phyloP scores from a whole-genome alignment of 805 yeast genomes.

The Nakazawaea ernobii region DNA sequence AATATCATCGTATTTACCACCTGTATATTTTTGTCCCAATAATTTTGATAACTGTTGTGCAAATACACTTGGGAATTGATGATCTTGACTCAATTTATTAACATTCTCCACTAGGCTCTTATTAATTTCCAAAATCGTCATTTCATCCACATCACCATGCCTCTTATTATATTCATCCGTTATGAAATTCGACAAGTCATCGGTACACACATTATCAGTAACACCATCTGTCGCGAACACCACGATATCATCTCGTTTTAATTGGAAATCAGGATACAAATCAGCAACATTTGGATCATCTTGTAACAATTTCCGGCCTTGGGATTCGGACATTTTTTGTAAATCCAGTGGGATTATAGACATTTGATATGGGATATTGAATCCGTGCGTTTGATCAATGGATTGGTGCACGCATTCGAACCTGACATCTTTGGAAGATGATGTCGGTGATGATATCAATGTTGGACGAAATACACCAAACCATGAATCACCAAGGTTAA shows the following conservation, averaged over 20 bases:
- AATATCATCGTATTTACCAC: slow-evolving; percentile 96
- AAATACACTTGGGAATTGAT: slow-evolving; percentile 75
- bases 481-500: slow-evolving; percentile 94
- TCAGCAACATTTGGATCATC: slow-evolving; percentile 71
- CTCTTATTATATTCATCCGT: slow-evolving; percentile 39
- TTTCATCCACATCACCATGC: slow-evolving; percentile 8
- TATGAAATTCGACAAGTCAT: slow-evolving; percentile 66
- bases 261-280: slow-evolving; percentile 48
- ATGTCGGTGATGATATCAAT: not conserved
- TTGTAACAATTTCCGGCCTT: slow-evolving; percentile 59
- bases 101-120: slow-evolving; percentile 60
- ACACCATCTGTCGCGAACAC: slow-evolving; percentile 93
- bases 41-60: slow-evolving; percentile 67
- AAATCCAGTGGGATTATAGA: slow-evolving; percentile 73
- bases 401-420: slow-evolving; percentile 57
- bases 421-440: slow-evolving; percentile 13
- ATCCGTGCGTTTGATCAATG: slow-evolving; percentile 73
- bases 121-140: slow-evolving; percentile 29
- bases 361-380: slow-evolving; percentile 89
- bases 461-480: slow-evolving; percentile 75
- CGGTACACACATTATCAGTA: slow-evolving; percentile 72
- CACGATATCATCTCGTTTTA: slow-evolving; percentile 68
- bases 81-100: slow-evolving; percentile 63
- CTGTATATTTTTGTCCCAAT: slow-evolving; percentile 65
- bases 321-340: slow-evolving; percentile 43